Evolutionary conservation across 2,329 filamentous ascomycete genomes (phyloP).

Genomic region (Sporothrix protearum): DNA sequence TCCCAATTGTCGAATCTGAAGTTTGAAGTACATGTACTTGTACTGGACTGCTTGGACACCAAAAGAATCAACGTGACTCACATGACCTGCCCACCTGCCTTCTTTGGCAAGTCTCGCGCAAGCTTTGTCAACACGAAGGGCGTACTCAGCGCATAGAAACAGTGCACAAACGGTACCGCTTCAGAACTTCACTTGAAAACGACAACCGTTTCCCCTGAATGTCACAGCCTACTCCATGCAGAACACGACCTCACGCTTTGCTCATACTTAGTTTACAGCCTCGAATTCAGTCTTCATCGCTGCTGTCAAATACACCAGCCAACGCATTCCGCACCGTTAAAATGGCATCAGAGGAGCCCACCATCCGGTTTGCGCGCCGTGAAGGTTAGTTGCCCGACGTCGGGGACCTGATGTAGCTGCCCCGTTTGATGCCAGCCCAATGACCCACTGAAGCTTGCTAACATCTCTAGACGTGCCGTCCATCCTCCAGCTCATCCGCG

Average conservation of each 20-base stretch:
- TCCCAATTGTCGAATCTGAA: too few relatives aligned
- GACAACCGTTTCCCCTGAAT: background rate
- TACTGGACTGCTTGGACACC: background rate
- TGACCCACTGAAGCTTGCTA: background rate
- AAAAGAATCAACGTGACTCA: background rate
- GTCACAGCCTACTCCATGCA: background rate
- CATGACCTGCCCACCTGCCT: slow-evolving; percentile 5
- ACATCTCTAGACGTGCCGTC: slow-evolving; percentile 64
- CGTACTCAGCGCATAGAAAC: background rate
- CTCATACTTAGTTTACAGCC: background rate
- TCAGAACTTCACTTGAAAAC: background rate
- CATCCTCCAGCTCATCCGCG: slow-evolving; percentile 79
- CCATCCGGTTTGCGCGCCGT: slow-evolving; percentile 56
- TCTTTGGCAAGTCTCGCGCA: slow-evolving; percentile 5
- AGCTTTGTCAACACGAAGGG: slow-evolving; percentile 8
- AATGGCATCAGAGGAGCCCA: slow-evolving; percentile 37
- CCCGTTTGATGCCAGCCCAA: background rate
- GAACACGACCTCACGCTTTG: background rate
- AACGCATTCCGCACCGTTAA: background rate
- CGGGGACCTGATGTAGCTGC: background rate
- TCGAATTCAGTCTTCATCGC: background rate
- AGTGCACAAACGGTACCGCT: background rate
- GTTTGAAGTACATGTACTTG: too few relatives aligned
- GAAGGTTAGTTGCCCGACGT: slow-evolving; percentile 45
- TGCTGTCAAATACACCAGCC: background rate